Conservation (phyloP, 1,284 basidiomycete species). For the Cryptococcus sp. region DNA sequence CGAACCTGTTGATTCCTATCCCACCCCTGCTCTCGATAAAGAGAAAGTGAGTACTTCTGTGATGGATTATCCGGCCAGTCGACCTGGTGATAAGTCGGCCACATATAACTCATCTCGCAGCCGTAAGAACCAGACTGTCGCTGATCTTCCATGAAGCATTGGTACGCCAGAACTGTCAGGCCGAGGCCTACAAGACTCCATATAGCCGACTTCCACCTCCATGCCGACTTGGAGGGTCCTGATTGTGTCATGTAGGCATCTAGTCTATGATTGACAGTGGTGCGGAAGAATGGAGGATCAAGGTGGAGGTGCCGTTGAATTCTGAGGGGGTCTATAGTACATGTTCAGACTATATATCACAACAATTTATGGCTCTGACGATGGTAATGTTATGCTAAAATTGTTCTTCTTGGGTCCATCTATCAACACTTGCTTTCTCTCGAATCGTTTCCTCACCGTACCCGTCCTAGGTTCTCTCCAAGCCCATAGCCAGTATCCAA, state of each 20-base stretch:
- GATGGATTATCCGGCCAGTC: conserved; percentile 63
- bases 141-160: conserved; percentile 8
- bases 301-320: not conserved
- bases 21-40: conserved; percentile 89
- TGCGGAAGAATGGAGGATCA: not conserved
- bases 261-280: not conserved
- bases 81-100: conserved; percentile 65
- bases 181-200: conserved; percentile 1
- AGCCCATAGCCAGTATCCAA: conserved; percentile 45
- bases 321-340: not conserved
- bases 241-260: not conserved
- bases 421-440: conserved; percentile 59
- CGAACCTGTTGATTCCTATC: conserved; percentile 61
- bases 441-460: conserved; percentile 12
- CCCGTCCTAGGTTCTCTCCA: conserved; percentile 16
- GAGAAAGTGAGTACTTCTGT: conserved; percentile 71
- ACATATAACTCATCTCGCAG: conserved; percentile 98
- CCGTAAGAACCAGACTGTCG: conserved; percentile 36
- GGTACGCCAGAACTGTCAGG: conserved; percentile 1
- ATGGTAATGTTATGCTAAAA: conserved; percentile 57
- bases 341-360: not conserved
- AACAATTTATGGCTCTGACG: not conserved
- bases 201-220: not conserved
- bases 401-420: conserved; percentile 69
- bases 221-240: not conserved